phyloP scores from a whole-genome alignment of 768 basidiomycete species.

The Suillus hirtellus region DNA sequence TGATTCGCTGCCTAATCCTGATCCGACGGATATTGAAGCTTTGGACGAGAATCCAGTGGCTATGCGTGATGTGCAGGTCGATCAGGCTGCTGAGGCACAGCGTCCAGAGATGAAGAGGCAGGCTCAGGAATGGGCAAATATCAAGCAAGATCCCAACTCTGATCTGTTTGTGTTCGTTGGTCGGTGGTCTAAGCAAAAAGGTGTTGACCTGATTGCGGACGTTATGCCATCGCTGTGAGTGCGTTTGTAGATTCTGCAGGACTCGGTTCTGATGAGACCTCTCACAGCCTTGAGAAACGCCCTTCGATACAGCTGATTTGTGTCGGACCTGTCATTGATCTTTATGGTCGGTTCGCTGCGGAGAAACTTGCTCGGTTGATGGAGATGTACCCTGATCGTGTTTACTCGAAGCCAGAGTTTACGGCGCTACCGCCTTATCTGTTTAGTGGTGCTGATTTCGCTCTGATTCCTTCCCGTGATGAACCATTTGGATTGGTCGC shows the following conservation, averaged over 20 bases:
- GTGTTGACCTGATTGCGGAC: constrained; percentile 96
- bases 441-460: constrained; percentile 95
- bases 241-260: accelerated
- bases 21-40: constrained; percentile 92
- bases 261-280: background rate
- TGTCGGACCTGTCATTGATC: constrained; percentile 93
- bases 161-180: constrained; percentile 96
- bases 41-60: constrained; percentile 77
- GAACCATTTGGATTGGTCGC: constrained; percentile 96
- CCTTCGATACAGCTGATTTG: constrained; percentile 83
- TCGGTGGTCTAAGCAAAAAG: constrained; percentile 98
- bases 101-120: constrained; percentile 90
- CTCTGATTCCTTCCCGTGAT: constrained; percentile 92
- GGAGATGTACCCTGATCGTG: constrained; percentile 93
- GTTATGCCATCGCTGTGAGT: constrained; percentile 87
- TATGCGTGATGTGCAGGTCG: constrained; percentile 73
- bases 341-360: constrained; percentile 94
- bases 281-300: constrained; percentile 74
- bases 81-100: constrained; percentile 81
- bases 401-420: constrained; percentile 96
- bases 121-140: constrained; percentile 93
- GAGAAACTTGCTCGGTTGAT: constrained; percentile 91
- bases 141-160: constrained; percentile 86
- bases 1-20: constrained; percentile 93
- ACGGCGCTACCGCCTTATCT: constrained; percentile 90